Evolutionary conservation across 768 basidiomycete species (phyloP).

Genomic region (Neoboletus magnificus): DNA sequence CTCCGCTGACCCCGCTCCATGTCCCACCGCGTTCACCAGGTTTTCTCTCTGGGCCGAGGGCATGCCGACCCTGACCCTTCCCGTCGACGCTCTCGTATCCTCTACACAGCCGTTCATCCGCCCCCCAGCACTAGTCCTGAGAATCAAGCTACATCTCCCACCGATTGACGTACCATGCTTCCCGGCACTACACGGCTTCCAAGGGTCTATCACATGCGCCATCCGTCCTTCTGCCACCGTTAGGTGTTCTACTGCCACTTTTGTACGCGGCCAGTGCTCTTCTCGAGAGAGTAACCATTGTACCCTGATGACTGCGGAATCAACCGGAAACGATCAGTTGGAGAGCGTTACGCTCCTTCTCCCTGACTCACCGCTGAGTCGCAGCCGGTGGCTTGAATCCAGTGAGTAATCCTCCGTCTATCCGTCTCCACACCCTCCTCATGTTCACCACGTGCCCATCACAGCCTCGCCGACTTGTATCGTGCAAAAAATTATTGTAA

Average conservation of each 20-base stretch:
- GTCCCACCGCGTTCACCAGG: slow-evolving; percentile 31
- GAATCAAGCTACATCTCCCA: slow-evolving; percentile 57
- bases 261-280: slow-evolving; percentile 47
- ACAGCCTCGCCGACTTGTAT: slow-evolving; percentile 52
- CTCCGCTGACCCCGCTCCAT: slow-evolving; percentile 32
- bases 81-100: slow-evolving; percentile 51
- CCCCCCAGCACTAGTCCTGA: slow-evolving; percentile 45
- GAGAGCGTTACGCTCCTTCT: slow-evolving; percentile 53
- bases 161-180: slow-evolving; percentile 50
- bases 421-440: slow-evolving; percentile 14
- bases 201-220: slow-evolving; percentile 53
- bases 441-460: slow-evolving; percentile 31
- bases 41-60: slow-evolving; percentile 64
- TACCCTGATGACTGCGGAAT: slow-evolving; percentile 39
- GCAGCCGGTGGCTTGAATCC: slow-evolving; percentile 69
- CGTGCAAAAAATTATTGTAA: slow-evolving; percentile 68
- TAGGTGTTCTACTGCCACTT: slow-evolving; percentile 62
- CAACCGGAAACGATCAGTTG: slow-evolving; percentile 42
- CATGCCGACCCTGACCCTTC: slow-evolving; percentile 60
- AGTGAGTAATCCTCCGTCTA: slow-evolving; percentile 42
- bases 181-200: slow-evolving; percentile 62
- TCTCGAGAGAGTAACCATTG: slow-evolving; percentile 50
- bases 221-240: slow-evolving; percentile 51
- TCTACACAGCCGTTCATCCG: slow-evolving; percentile 35
- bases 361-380: slow-evolving; percentile 63